A percentile compares a stretch with the other conserved stretches of the same genome.
Conservation (phyloP, 1,284 basidiomycete genomes). For the Microbotryum violaceum region DNA sequence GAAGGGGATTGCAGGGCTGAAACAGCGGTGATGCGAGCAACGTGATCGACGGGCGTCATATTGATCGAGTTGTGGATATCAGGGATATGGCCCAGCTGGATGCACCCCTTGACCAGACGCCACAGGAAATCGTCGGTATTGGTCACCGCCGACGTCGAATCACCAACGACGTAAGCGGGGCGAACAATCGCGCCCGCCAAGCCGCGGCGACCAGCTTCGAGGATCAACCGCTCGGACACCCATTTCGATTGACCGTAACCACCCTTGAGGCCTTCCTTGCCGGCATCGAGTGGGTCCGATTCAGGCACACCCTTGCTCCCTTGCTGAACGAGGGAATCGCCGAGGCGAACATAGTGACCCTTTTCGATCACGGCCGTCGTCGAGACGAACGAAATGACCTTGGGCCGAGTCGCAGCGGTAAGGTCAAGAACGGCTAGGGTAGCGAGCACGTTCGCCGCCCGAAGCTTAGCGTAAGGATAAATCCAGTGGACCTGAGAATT, state of each 20-base stretch:
- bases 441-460: slow-evolving; percentile 81
- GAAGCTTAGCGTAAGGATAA: slow-evolving; percentile 90
- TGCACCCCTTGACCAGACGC: slow-evolving; percentile 94
- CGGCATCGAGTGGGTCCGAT: slow-evolving; percentile 83
- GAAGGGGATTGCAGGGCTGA: slow-evolving; percentile 49
- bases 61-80: slow-evolving; percentile 98
- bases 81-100: slow-evolving; percentile 89
- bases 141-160: slow-evolving; percentile 80
- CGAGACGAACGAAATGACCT: slow-evolving; percentile 83
- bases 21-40: slow-evolving; percentile 71
- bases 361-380: slow-evolving; percentile 84
- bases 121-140: slow-evolving; percentile 99
- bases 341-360: slow-evolving; percentile 78
- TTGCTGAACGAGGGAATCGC: slow-evolving; percentile 56
- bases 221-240: slow-evolving; percentile 91
- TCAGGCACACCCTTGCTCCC: slow-evolving; percentile 69
- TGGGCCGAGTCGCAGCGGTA: slow-evolving; percentile 60
- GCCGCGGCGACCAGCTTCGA: slow-evolving; percentile 81
- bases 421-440: slow-evolving; percentile 79
- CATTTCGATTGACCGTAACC: slow-evolving; percentile 98
- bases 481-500: slow-evolving; percentile 84
- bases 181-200: slow-evolving; percentile 81
- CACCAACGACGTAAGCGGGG: slow-evolving; percentile 93
- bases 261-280: slow-evolving; percentile 64
- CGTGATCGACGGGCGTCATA: slow-evolving; percentile 97